Base-by-base conservation (phyloP, 2,329 filamentous ascomycete genomes). In the Hypoxylon sp. region DNA sequence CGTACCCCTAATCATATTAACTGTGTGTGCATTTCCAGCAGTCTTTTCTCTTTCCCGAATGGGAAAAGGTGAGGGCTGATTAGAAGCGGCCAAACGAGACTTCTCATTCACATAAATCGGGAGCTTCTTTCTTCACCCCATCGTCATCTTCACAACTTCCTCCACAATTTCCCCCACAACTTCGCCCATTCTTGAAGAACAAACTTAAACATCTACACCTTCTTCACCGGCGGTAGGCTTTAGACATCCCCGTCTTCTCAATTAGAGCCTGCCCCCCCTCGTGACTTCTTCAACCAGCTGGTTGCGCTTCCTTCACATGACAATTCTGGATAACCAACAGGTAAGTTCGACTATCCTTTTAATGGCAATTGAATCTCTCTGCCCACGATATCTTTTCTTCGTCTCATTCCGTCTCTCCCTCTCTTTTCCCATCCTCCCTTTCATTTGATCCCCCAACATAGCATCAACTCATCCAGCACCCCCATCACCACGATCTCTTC, bases 381-480 rank as follows among this genome's bases (percentile, higher is more conserved):
- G 53, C 52, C 31, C 33, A 52, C 52, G 46, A 59, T 53, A 52
- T 69, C 52, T 62, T 68, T 63, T 71, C 66, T 67, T 71, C 67
- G 70, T 67, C 62, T 77, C 74, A 67, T 66, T 46, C 54, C 54
- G 53, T 59, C 50, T 55, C 48, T 62, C 64, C 68, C 61, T 71
- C 29, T 62, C 48, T 51, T 50, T 63, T 39, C 67, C 53, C 50
- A 60, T 73, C 71, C 53, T 69, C 70, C 68, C 35, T 52, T 70
- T 72, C 74, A 75, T 72, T 78, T 76, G 69, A 70, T 76, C 77
- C 74, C 72, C 79, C 77, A 76, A 78, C 79, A 81, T 80, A 86
- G 80, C 84, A 87, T 84, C 84, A 78, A 77, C 76, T 79, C 80
- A 80, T 77, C 77, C 79, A 79, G 70, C 77, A 76, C 69, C 42